A percentile compares a stretch with the other conserved stretches of the same genome.
Conservation (phyloP, 768 basidiomycete species). For the Clitopilus hobsonii region DNA sequence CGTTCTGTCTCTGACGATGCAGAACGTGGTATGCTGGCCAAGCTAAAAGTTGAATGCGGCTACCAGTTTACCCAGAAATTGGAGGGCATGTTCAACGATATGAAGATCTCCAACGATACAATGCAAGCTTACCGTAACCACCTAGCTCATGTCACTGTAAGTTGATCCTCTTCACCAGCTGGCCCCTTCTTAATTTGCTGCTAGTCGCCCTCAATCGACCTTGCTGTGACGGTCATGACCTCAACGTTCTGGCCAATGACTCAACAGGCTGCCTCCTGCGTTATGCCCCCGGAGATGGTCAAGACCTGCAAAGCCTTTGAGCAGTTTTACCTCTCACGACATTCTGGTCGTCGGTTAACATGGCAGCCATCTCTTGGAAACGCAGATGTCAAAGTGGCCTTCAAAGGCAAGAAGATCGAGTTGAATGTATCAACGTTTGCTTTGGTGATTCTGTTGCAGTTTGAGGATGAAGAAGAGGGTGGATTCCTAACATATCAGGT, state of each 20-base stretch:
- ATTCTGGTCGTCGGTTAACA: slow-evolving; percentile 84
- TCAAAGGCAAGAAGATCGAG: slow-evolving; percentile 80
- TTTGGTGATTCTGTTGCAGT: slow-evolving; percentile 81
- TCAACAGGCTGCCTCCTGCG: slow-evolving; percentile 58
- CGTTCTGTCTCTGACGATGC: slow-evolving; percentile 97
- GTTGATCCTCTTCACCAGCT: slow-evolving; percentile 17
- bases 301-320: slow-evolving; percentile 76
- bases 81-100: slow-evolving; percentile 99
- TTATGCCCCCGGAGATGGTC: slow-evolving; percentile 59
- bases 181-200: slow-evolving; percentile 7
- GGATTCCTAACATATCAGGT: slow-evolving; percentile 78
- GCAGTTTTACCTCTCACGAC: slow-evolving; percentile 82
- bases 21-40: slow-evolving; percentile 94
- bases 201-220: slow-evolving; percentile 72
- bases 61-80: slow-evolving; percentile 96
- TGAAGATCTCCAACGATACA: slow-evolving; percentile 82
- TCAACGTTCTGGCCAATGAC: slow-evolving; percentile 95
- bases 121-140: slow-evolving; percentile 68
- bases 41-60: slow-evolving; percentile 95
- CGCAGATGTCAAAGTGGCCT: slow-evolving; percentile 81
- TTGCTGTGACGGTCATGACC: slow-evolving; percentile 91
- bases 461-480: slow-evolving; percentile 64
- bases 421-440: slow-evolving; percentile 90
- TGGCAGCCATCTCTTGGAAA: slow-evolving; percentile 91
- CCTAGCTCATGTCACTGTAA: slow-evolving; percentile 57